Conservation (phyloP, 768 basidiomycete species). For the Mycena floridula region DNA sequence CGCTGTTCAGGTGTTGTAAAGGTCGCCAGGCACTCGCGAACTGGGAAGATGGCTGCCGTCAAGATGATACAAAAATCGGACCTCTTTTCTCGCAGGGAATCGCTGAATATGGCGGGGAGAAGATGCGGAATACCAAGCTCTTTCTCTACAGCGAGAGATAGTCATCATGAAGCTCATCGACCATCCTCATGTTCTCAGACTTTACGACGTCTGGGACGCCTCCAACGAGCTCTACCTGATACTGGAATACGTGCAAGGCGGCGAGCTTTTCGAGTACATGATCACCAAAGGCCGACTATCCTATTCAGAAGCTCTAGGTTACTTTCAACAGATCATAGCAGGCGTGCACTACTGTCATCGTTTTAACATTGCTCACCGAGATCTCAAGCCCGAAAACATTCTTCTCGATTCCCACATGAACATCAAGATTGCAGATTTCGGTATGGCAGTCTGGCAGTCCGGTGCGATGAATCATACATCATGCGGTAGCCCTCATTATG, state of each 20-base stretch:
- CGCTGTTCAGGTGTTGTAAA: conserved; percentile 78
- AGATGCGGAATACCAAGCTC: conserved; percentile 69
- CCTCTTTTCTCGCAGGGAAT: conserved; percentile 53
- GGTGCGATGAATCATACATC: conserved; percentile 66
- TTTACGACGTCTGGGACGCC: conserved; percentile 98
- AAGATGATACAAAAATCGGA: conserved; percentile 87
- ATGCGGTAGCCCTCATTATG: conserved; percentile 94
- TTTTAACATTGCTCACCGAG: conserved; percentile 92
- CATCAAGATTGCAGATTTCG: conserved; percentile 95
- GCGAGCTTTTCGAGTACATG: conserved; percentile 91
- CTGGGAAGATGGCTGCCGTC: conserved; percentile 86
- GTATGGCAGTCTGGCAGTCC: conserved; percentile 93
- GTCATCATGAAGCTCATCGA: conserved; percentile 97
- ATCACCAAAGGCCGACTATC: conserved; percentile 72
- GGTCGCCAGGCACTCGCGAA: conserved; percentile 82
- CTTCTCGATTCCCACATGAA: conserved; percentile 78
- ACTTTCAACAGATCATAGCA: conserved; percentile 91
- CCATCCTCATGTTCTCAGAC: conserved; percentile 89
- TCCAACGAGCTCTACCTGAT: conserved; percentile 84
- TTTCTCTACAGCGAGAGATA: conserved; percentile 88
- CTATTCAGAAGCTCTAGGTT: conserved; percentile 66
- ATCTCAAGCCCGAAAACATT: conserved; percentile 92
- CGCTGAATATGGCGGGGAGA: conserved; percentile 64
- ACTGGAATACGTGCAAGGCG: conserved; percentile 91
- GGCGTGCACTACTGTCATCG: conserved; percentile 90